A percentile compares a stretch with the other conserved stretches of the same genome.
These are phyloP conservation scores for Thermomyces lanuginosus DNA, from an alignment of 2,329 filamentous ascomycete genomes.

Conservation along the genomic window DNA sequence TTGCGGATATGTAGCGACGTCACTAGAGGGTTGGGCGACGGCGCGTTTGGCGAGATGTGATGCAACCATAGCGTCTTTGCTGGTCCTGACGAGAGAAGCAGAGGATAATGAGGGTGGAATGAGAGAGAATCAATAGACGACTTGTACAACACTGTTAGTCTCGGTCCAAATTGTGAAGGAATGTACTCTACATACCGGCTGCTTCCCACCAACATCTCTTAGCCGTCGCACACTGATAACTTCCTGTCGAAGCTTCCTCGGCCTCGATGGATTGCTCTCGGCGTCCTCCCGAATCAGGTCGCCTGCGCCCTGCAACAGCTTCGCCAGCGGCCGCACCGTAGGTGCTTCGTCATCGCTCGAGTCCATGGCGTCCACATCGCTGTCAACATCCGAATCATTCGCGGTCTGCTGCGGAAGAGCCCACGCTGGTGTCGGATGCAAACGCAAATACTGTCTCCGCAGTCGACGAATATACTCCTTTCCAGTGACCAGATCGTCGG, in stretches of 20 bases:
- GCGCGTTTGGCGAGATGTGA: slow-evolving; percentile 63
- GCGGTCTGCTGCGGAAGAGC: slow-evolving; percentile 24
- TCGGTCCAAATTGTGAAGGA: not conserved
- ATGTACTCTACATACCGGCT: slow-evolving; percentile 38
- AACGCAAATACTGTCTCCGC: slow-evolving; percentile 54
- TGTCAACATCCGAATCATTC: slow-evolving; percentile 16
- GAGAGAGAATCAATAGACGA: slow-evolving; percentile 67
- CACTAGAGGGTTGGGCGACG: slow-evolving; percentile 70
- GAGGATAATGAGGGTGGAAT: slow-evolving; percentile 77
- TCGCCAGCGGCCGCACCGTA: slow-evolving; percentile 61
- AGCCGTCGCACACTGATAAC: slow-evolving; percentile 79
- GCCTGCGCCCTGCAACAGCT: slow-evolving; percentile 59
- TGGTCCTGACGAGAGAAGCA: slow-evolving; percentile 76
- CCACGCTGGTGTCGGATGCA: slow-evolving; percentile 49
- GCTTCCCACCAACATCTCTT: slow-evolving; percentile 65
- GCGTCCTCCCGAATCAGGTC: slow-evolving; percentile 42
- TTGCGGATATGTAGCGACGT: slow-evolving; percentile 76
- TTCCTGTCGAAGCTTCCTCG: slow-evolving; percentile 65
- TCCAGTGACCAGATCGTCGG: slow-evolving; percentile 73
- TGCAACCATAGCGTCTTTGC: slow-evolving; percentile 77
- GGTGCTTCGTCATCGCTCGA: slow-evolving; percentile 43
- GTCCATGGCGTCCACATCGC: slow-evolving; percentile 33
- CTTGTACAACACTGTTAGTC: slow-evolving; percentile 12
- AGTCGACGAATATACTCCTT: slow-evolving; percentile 70
- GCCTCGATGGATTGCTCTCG: slow-evolving; percentile 35